Evolutionary conservation across 352 stramenopile genomes (phyloP).

Genomic region (Globisporangium canariense): DNA sequence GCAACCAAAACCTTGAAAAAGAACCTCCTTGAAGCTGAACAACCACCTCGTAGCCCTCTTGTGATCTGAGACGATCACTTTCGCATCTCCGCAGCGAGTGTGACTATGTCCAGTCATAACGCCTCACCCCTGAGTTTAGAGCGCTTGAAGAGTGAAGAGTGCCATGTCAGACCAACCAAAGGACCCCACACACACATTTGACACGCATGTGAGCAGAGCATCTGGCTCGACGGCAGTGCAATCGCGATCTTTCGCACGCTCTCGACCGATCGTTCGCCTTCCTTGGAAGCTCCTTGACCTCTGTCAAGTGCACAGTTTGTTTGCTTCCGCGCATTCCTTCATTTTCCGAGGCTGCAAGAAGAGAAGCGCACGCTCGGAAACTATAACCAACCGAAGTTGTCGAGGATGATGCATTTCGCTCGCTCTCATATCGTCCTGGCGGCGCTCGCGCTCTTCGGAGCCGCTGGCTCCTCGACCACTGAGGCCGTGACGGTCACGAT

Average conservation of each 20-base stretch:
- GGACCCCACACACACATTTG: background rate
- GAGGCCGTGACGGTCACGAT: slow-evolving; percentile 23
- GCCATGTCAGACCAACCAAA: background rate
- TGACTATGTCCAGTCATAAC: background rate
- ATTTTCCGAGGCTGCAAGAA: slow-evolving; percentile 4
- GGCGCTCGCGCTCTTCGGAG: background rate
- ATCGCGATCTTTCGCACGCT: background rate
- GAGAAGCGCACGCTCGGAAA: background rate
- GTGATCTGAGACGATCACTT: background rate
- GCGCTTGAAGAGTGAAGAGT: background rate
- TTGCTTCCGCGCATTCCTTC: background rate
- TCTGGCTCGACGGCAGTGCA: background rate
- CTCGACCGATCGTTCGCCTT: slow-evolving; percentile 1
- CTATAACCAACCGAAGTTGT: background rate
- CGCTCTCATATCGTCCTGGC: background rate
- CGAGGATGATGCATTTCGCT: background rate
- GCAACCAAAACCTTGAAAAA: no score
- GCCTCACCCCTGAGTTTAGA: background rate
- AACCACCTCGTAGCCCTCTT: no score
- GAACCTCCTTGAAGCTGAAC: no score
- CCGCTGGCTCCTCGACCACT: slow-evolving; percentile 20
- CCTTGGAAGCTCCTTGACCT: background rate
- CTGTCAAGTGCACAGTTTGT: background rate
- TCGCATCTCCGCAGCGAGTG: background rate
- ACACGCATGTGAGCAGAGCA: background rate